These are phyloP conservation scores for Quercus agrifolia DNA, from an alignment of 306 rosid genomes.

Conservation along the genomic window DNA sequence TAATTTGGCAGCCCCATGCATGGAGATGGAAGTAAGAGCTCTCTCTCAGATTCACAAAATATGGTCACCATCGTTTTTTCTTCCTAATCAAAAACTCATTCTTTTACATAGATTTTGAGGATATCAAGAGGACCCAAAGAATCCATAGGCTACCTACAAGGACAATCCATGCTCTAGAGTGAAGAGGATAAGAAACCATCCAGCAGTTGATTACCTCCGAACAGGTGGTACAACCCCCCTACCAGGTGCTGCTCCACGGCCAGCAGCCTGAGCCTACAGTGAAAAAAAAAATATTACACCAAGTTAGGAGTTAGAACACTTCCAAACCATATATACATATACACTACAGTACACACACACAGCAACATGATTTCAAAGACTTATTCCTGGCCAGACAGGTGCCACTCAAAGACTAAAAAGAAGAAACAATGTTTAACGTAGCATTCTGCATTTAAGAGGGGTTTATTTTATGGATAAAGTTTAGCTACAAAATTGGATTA, in stretches of 20 bases:
- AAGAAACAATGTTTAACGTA: neutral
- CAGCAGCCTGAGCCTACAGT: constrained; percentile 90
- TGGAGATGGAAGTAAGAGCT: constrained; percentile 1
- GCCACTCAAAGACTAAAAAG: neutral
- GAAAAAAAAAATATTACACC: neutral
- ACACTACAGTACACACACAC: neutral
- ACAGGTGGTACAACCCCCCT: constrained; percentile 81
- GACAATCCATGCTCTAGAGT: neutral
- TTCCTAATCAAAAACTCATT: constrained; percentile 20
- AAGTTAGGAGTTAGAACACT: constrained; percentile 17
- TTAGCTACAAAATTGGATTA: too few relatives aligned
- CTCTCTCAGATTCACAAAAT: constrained; percentile 16
- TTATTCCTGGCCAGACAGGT: neutral
- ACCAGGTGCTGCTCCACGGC: constrained; percentile 89
- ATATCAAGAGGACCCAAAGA: neutral
- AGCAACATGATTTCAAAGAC: neutral
- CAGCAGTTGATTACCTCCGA: constrained; percentile 59
- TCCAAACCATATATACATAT: neutral
- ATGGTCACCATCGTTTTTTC: constrained; percentile 19
- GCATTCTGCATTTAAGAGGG: neutral
- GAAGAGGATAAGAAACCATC: neutral
- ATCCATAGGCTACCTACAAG: neutral
- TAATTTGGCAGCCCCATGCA: constrained; percentile 19
- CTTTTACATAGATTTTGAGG: constrained; percentile 26
- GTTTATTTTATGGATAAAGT: neutral